Percentiles rank a stretch among this genome's conserved stretches.
phyloP scores from a whole-genome alignment of 805 yeast species.

The Torulaspora delbrueckii region DNA sequence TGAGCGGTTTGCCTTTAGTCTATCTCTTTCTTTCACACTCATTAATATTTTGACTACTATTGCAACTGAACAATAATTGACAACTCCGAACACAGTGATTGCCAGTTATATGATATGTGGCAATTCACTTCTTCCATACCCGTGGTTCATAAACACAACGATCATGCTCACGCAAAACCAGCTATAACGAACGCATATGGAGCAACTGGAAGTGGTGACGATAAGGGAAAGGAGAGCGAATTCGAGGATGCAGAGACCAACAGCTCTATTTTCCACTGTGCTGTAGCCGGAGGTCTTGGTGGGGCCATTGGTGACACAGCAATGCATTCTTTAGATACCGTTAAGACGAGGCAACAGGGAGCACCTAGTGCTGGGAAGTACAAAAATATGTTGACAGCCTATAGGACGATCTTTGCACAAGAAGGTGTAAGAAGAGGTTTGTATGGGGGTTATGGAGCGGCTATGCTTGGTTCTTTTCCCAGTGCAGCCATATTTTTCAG shows the following conservation, averaged over 20 bases:
- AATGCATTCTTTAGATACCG: constrained; percentile 96
- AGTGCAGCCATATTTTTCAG: constrained; percentile 92
- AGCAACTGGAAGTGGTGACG: constrained; percentile 10
- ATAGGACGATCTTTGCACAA: constrained; percentile 63
- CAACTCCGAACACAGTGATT: background rate
- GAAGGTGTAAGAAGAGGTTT: constrained; percentile 85
- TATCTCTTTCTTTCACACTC: background rate
- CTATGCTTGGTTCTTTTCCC: constrained; percentile 88
- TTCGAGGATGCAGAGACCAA: constrained; percentile 1
- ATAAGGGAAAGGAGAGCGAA: background rate
- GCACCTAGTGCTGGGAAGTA: constrained; percentile 63
- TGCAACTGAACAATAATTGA: background rate
- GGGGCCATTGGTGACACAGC: constrained; percentile 87
- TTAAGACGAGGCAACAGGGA: constrained; percentile 97
- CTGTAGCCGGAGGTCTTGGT: constrained; percentile 91
- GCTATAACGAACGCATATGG: constrained; percentile 5
- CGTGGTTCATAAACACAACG: constrained; percentile 16
- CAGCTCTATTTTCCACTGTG: constrained; percentile 49
- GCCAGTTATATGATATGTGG: constrained; percentile 16
- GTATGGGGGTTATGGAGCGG: constrained; percentile 90
- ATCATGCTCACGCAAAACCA: constrained; percentile 5
- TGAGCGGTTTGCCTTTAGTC: background rate
- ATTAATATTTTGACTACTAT: background rate
- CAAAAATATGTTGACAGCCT: constrained; percentile 70
- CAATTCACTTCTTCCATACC: constrained; percentile 24